Conservation (phyloP, 139 green algal genomes). For the Limnomonas spitsbergensis region DNA sequence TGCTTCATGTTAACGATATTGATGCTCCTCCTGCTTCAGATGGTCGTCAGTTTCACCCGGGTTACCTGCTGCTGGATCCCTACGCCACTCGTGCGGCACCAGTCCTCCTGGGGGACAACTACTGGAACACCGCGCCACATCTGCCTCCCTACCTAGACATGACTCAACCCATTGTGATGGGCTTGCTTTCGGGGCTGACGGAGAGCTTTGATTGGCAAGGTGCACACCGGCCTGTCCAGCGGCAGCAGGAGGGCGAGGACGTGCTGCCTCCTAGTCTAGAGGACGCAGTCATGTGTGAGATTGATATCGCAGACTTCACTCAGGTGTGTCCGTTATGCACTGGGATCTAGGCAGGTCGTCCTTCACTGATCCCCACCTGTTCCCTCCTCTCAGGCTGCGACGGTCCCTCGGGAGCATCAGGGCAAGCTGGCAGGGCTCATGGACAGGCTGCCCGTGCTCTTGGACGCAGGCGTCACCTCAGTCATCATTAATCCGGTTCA, state of each 20-base stretch:
- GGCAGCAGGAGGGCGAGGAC: too few relatives aligned
- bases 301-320: not conserved
- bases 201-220: not conserved
- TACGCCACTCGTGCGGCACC: constrained; percentile 24
- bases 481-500: constrained; percentile 57
- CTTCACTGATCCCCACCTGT: not conserved
- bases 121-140: constrained; percentile 41
- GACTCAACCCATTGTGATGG: constrained; percentile 35
- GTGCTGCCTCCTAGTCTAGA: not conserved
- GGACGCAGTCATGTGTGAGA: not conserved
- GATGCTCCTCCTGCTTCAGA: constrained; percentile 15
- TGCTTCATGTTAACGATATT: too few relatives aligned
- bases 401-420: not conserved
- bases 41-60: constrained; percentile 49
- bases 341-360: not conserved
- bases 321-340: not conserved
- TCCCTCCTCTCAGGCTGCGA: not conserved
- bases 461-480: constrained; percentile 42
- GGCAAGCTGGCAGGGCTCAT: not conserved
- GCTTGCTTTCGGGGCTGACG: constrained; percentile 42
- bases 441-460: not conserved
- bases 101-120: constrained; percentile 39
- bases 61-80: constrained; percentile 38
- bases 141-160: constrained; percentile 21
- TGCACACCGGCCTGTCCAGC: not conserved